Evolutionary conservation across 1,139 yeast genomes (phyloP), one percentile per base, ranked within the genome.

Genomic region (Kurtzmaniella quercitrusa): DNA sequence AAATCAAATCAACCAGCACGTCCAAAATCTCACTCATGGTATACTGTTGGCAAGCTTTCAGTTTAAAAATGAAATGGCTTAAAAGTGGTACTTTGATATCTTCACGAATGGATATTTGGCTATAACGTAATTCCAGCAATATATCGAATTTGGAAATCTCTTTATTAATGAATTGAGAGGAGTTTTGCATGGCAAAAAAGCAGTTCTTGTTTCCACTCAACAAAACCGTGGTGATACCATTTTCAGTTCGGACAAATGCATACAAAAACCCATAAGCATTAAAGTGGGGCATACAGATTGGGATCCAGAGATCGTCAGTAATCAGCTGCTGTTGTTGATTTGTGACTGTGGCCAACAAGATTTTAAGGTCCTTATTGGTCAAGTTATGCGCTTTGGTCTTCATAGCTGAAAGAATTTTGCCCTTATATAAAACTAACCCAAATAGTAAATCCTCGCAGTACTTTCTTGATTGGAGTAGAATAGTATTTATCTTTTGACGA

Each of bases 251-350:
- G 38, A 89, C 84, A 56, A 85, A 88, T 2, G 88, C 81, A 57
- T 93, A 87, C 7, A 93, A 65, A 54, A 89, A 94, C 12, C 98
- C 98, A 49, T 82, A 81, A 3, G 88, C 68, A 57, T 93, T 93
- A 66, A 93, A 93, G 50, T 86, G 80, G 0, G 98, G 96, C 61
- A 93, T 73, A 59, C 98, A 93, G 2, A 93, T 71, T 0, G 98
- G 98, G 12, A 88, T 78, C 98, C 98, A 93, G 47, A 88, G 78
- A 54, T 91, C 96, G 51, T 86, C 93, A 17, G 59, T 49, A 2
- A 50, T 45, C 62, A 14, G 61, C 48, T 26, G 62, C 45, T 32
- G 34, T 38, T 21, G 37, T 23, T 3, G 66, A 59, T 21, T 39
- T 1, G 62, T 52, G 3, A 70, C 56, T 37, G 65, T 59, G 9